Evolutionary conservation across 371 early-diverging fungal species (phyloP).

Genomic region (Chytridium lagenaria): DNA sequence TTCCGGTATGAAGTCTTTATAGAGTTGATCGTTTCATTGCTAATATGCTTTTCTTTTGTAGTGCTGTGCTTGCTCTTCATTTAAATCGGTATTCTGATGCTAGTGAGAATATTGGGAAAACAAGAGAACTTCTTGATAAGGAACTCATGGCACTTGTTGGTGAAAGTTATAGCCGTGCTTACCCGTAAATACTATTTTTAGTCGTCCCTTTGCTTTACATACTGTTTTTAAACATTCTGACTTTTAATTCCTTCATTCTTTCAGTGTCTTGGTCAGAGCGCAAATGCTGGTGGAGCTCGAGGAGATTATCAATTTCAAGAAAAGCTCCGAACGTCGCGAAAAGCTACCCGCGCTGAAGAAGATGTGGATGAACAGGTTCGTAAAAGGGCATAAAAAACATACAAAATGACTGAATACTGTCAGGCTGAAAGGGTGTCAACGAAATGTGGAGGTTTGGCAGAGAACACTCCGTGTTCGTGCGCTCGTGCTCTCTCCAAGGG

Average conservation of each 20-base stretch:
- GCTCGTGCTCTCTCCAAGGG: slow-evolving; percentile 84
- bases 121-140: slow-evolving; percentile 84
- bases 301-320: slow-evolving; percentile 90
- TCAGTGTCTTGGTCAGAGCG: slow-evolving; percentile 77
- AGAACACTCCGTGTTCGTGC: slow-evolving; percentile 84
- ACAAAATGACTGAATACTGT: slow-evolving; percentile 20
- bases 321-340: slow-evolving; percentile 76
- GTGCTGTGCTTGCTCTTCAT: slow-evolving; percentile 84
- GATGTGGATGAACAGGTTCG: slow-evolving; percentile 75
- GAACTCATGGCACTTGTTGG: slow-evolving; percentile 86
- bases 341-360: slow-evolving; percentile 75
- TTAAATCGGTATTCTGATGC: slow-evolving; percentile 79
- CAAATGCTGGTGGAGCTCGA: slow-evolving; percentile 96
- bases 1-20: slow-evolving; percentile 34
- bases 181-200: slow-evolving; percentile 52
- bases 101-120: slow-evolving; percentile 72
- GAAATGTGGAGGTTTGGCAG: slow-evolving; percentile 95
- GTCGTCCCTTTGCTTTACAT: too few relatives aligned
- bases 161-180: slow-evolving; percentile 93
- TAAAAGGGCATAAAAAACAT: neutral
- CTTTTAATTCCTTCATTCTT: neutral
- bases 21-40: neutral
- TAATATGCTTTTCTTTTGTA: slow-evolving; percentile 25
- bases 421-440: slow-evolving; percentile 83
- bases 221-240: too few relatives aligned